A percentile compares a stretch with the other conserved stretches of the same genome.
phyloP scores from a whole-genome alignment of 192 early-diverging fungal genomes.

The Backusella liffmaniae region DNA sequence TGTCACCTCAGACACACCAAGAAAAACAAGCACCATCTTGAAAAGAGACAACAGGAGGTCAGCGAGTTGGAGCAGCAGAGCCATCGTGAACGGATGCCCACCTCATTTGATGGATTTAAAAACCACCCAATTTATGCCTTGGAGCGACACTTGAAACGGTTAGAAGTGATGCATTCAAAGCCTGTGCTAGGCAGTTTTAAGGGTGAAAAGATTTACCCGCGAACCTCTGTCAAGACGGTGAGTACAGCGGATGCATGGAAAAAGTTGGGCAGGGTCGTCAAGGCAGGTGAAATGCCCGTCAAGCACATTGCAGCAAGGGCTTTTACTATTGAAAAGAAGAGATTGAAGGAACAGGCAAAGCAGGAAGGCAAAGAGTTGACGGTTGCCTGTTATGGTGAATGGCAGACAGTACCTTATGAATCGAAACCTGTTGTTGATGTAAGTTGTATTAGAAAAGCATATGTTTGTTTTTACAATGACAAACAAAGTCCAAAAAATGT shows the following conservation, averaged over 20 bases:
- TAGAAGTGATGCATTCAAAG: constrained; percentile 73
- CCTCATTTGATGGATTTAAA: constrained; percentile 72
- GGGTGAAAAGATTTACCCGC: constrained; percentile 78
- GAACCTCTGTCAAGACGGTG: constrained; percentile 64
- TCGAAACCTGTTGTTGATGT: constrained; percentile 64
- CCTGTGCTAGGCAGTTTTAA: constrained; percentile 76
- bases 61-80: neutral
- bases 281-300: constrained; percentile 35
- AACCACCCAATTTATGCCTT: constrained; percentile 83
- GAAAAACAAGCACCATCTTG: constrained; percentile 24
- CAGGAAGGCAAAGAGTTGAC: constrained; percentile 28
- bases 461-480: too few relatives aligned
- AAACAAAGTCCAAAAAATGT: neutral
- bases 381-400: constrained; percentile 72
- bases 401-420: constrained; percentile 79
- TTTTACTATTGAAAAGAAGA: constrained; percentile 43
- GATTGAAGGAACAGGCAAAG: constrained; percentile 36
- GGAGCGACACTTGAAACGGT: constrained; percentile 79
- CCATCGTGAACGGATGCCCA: constrained; percentile 71
- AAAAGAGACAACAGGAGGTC: constrained; percentile 54
- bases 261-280: constrained; percentile 57
- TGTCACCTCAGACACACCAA: neutral
- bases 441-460: neutral
- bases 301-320: constrained; percentile 46
- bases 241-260: constrained; percentile 62